A percentile compares a stretch with the other conserved stretches of the same genome.
phyloP scores from a whole-genome alignment of 192 early-diverging fungal species.

The Linnemannia elongata region DNA sequence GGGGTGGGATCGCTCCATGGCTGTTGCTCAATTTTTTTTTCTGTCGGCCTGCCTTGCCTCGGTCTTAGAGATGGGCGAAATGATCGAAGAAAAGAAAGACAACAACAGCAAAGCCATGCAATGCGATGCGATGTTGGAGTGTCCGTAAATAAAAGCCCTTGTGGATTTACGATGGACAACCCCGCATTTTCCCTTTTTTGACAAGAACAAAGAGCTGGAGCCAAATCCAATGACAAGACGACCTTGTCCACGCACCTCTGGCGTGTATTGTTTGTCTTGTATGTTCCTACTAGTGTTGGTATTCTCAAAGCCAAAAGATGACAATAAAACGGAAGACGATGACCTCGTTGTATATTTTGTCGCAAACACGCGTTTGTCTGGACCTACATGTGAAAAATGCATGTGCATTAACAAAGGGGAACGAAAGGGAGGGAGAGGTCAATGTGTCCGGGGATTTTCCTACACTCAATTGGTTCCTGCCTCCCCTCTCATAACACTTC shows the following conservation, averaged over 20 bases:
- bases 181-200: constrained; percentile 18
- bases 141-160: background rate
- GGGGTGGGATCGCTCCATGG: background rate
- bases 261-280: too few relatives aligned
- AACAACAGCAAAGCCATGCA: background rate
- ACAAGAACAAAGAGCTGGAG: background rate
- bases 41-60: background rate
- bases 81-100: background rate
- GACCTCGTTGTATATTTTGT: background rate
- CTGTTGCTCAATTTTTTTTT: background rate
- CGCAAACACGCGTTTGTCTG: background rate
- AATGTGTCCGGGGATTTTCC: background rate
- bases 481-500: background rate
- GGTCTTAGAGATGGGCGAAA: background rate
- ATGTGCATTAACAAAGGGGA: constrained; percentile 1
- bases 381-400: constrained; percentile 5
- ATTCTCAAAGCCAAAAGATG: too few relatives aligned
- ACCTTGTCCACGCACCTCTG: background rate
- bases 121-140: background rate
- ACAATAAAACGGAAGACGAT: background rate
- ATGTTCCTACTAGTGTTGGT: background rate
- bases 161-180: background rate
- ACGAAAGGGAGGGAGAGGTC: background rate
- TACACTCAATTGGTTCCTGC: background rate
- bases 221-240: background rate